Evolutionary conservation across 352 stramenopile genomes (phyloP).

Genomic region (Sclerospora graminicola): DNA sequence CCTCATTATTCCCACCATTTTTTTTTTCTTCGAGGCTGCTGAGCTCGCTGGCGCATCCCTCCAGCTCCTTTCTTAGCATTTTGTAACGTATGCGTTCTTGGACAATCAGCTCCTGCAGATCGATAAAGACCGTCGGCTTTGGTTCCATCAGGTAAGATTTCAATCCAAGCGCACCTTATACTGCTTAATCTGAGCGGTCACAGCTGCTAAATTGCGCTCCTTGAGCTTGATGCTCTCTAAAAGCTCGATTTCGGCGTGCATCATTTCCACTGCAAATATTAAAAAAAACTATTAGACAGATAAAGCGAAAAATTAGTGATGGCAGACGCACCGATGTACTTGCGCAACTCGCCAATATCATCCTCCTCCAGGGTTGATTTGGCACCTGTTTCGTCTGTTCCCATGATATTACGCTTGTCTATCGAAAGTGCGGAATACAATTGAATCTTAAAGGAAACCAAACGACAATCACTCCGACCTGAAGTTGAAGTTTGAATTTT

Average conservation of each 20-base stretch:
- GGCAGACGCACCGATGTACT: constrained; percentile 42
- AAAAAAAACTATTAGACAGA: not conserved
- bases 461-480: constrained; percentile 23
- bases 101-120: constrained; percentile 26
- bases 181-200: constrained; percentile 36
- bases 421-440: constrained; percentile 12
- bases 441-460: constrained; percentile 20
- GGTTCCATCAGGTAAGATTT: not conserved
- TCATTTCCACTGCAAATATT: constrained; percentile 53
- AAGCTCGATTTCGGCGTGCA: constrained; percentile 64
- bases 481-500: not conserved
- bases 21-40: constrained; percentile 33
- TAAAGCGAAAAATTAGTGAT: not conserved
- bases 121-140: not conserved
- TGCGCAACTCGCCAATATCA: constrained; percentile 52
- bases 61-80: constrained; percentile 17
- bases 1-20: constrained; percentile 14
- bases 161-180: constrained; percentile 30
- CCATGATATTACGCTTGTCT: constrained; percentile 8
- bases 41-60: constrained; percentile 21
- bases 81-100: constrained; percentile 34
- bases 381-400: not conserved
- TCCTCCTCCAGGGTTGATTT: constrained; percentile 11
- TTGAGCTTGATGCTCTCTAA: constrained; percentile 59
- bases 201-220: constrained; percentile 34